phyloP scores from a whole-genome alignment of 495 filamentous ascomycete species.

The Penicillium antarcticum region DNA sequence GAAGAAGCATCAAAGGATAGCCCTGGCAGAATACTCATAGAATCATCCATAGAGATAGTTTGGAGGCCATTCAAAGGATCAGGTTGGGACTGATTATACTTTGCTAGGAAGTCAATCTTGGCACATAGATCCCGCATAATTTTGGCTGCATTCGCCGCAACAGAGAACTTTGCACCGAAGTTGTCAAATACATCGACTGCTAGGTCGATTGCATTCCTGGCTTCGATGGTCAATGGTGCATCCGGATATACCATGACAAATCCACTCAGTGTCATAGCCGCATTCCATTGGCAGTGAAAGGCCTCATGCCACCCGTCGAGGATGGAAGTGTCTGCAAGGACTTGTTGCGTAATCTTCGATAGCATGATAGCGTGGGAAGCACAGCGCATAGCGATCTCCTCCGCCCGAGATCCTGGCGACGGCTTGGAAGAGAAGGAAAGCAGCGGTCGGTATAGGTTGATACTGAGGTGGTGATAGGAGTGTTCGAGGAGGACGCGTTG shows the following conservation, averaged over 20 bases:
- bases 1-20: neutral
- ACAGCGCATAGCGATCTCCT: constrained; percentile 32
- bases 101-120: constrained; percentile 26
- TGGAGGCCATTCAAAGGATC: neutral
- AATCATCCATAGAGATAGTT: neutral
- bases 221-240: constrained; percentile 18
- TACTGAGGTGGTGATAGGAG: constrained; percentile 43
- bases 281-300: constrained; percentile 54
- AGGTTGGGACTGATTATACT: neutral
- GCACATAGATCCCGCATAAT: constrained; percentile 28
- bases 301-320: constrained; percentile 48
- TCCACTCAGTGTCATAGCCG: constrained; percentile 46
- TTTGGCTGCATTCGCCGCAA: constrained; percentile 39
- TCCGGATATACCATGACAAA: constrained; percentile 44
- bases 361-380: constrained; percentile 46
- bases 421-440: constrained; percentile 33
- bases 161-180: constrained; percentile 41
- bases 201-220: constrained; percentile 34
- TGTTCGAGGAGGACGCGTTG: constrained; percentile 52
- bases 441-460: constrained; percentile 46
- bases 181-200: constrained; percentile 44
- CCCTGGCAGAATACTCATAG: neutral
- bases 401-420: constrained; percentile 19
- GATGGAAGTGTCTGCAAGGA: constrained; percentile 39
- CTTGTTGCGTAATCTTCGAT: constrained; percentile 50